A percentile compares a stretch with the other conserved stretches of the same genome.
Evolutionary conservation across 805 yeast genomes (phyloP).

Genomic region (Barnettozyma salicaria): DNA sequence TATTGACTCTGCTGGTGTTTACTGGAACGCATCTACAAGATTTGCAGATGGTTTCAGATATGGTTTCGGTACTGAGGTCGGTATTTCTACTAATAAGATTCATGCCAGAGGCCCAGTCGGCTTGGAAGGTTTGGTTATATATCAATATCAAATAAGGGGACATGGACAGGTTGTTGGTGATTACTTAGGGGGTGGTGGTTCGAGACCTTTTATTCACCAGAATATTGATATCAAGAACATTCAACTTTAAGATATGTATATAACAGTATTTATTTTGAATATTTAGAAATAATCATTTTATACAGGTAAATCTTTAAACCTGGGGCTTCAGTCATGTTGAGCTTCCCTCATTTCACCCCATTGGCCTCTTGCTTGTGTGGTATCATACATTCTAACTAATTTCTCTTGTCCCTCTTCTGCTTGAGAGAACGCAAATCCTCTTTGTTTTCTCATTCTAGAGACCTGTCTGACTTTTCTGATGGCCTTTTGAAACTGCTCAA

Average conservation of each 20-base stretch:
- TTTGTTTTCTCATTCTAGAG: conserved; percentile 94
- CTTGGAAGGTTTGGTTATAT: conserved; percentile 90
- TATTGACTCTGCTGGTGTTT: conserved; percentile 92
- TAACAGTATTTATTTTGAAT: too few species aligned
- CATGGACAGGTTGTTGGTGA: conserved; percentile 90
- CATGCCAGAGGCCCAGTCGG: conserved; percentile 99
- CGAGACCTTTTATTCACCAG: conserved; percentile 68
- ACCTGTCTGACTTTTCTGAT: conserved; percentile 97
- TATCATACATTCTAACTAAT: conserved; percentile 89
- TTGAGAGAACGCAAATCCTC: conserved; percentile 98
- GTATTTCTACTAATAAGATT: conserved; percentile 92
- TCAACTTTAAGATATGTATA: conserved; percentile 2
- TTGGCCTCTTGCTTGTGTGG: conserved; percentile 77
- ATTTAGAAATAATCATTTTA: too few species aligned
- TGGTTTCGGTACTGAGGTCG: conserved; percentile 98
- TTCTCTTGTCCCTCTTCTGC: conserved; percentile 92
- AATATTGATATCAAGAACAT: conserved; percentile 36
- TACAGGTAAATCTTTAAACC: too few species aligned
- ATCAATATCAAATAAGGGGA: conserved; percentile 90
- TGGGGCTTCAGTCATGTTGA: too few species aligned
- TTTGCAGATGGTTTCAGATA: conserved; percentile 98
- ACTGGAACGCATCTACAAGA: conserved; percentile 95
- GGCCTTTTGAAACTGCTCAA: conserved; percentile 95
- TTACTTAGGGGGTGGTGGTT: conserved; percentile 90
- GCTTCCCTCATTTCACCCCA: conserved; percentile 55